Evolutionary conservation across 805 yeast genomes (phyloP).

Genomic region (Hanseniaspora valbyensis): DNA sequence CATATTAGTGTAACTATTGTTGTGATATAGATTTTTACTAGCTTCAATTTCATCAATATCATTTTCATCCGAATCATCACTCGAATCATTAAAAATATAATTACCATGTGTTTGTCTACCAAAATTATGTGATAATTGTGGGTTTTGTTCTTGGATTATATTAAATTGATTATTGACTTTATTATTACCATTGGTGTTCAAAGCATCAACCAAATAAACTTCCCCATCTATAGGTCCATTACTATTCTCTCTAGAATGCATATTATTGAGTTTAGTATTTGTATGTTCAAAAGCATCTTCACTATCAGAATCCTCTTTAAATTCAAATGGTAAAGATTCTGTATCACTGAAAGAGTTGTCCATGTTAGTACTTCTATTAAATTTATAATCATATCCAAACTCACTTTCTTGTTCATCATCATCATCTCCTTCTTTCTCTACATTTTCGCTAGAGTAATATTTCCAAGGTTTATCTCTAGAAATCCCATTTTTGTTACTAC

Average conservation of each 20-base stretch:
- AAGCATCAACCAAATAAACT: conserved; percentile 11
- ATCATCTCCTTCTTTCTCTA: too few species aligned
- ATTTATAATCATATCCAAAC: not conserved
- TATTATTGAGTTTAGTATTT: not conserved
- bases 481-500: conserved; percentile 7
- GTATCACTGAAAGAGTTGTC: conserved; percentile 13
- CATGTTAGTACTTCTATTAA: not conserved
- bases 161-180: conserved; percentile 6
- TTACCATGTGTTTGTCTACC: conserved; percentile 1
- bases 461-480: conserved; percentile 6
- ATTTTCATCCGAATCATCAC: conserved; percentile 9
- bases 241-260: not conserved
- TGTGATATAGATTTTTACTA: not conserved
- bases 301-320: conserved; percentile 24
- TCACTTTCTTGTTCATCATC: not conserved
- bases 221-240: not conserved
- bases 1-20: not conserved
- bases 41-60: not conserved
- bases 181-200: not conserved
- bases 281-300: not conserved
- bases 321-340: conserved; percentile 28
- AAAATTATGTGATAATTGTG: not conserved
- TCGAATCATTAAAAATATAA: conserved; percentile 2
- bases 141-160: not conserved
- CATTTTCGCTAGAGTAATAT: conserved; percentile 3